These are phyloP conservation scores for Cladosporium sp. DNA, from an alignment of 2,329 filamentous ascomycete genomes.

Conservation along the genomic window DNA sequence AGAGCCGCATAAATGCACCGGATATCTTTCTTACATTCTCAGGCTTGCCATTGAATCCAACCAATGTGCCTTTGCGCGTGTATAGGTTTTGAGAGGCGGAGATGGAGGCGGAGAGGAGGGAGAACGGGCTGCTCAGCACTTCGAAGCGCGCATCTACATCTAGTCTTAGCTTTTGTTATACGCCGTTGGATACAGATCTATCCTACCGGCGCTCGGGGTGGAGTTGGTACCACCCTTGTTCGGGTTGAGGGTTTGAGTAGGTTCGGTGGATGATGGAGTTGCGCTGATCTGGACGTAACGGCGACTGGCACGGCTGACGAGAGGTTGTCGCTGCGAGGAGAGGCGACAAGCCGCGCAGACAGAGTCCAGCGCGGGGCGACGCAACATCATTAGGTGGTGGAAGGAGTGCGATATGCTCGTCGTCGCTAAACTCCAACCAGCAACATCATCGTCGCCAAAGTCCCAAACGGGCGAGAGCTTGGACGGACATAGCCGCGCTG, in stretches of 20 bases:
- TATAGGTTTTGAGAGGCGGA: constrained; percentile 92
- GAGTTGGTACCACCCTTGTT: constrained; percentile 17
- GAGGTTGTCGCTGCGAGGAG: constrained; percentile 12
- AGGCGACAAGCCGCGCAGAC: constrained; percentile 25
- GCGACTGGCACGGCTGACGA: constrained; percentile 11
- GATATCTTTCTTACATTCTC: constrained; percentile 61
- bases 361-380: constrained; percentile 25
- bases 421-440: not conserved
- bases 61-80: constrained; percentile 83
- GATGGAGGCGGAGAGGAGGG: constrained; percentile 85
- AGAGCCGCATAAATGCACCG: not conserved
- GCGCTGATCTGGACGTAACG: constrained; percentile 44
- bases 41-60: constrained; percentile 82
- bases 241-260: constrained; percentile 33
- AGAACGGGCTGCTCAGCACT: constrained; percentile 86
- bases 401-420: not conserved
- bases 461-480: not conserved
- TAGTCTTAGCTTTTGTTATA: constrained; percentile 3
- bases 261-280: constrained; percentile 37
- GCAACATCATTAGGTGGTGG: constrained; percentile 20
- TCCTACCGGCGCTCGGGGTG: constrained; percentile 16
- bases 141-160: constrained; percentile 86
- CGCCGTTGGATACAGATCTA: not conserved
- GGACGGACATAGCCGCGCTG: not conserved
- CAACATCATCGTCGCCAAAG: not conserved